phyloP scores from a whole-genome alignment of 371 early-diverging fungal genomes.

The Basidiobolus meristosporus region DNA sequence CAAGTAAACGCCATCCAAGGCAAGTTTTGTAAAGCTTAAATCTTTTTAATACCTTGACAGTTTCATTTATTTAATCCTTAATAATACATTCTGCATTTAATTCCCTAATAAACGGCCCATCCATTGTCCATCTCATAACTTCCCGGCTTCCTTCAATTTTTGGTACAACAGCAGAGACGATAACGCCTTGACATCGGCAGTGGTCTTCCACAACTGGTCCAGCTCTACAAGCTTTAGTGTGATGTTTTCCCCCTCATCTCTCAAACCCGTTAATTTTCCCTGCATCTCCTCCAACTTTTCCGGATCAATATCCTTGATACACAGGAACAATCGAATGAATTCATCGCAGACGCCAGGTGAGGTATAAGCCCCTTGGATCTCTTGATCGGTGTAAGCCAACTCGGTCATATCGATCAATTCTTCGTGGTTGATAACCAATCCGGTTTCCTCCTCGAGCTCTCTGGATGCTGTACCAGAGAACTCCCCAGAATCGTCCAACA shows the following conservation, averaged over 20 bases:
- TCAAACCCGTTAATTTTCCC: conserved; percentile 45
- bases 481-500: conserved; percentile 60
- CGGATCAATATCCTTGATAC: conserved; percentile 28
- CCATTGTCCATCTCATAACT: conserved; percentile 5
- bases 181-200: conserved; percentile 46
- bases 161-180: conserved; percentile 49
- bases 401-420: conserved; percentile 47
- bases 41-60: too few relatives aligned
- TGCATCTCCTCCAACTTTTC: conserved; percentile 28
- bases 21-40: too few relatives aligned
- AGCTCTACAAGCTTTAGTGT: conserved; percentile 20
- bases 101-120: background rate
- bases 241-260: conserved; percentile 63
- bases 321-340: conserved; percentile 43
- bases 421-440: conserved; percentile 29
- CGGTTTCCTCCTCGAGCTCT: conserved; percentile 24
- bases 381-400: conserved; percentile 19
- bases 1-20: too few relatives aligned
- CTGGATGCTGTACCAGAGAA: conserved; percentile 23
- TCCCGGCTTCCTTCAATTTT: conserved; percentile 16
- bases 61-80: too few relatives aligned
- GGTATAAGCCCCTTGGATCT: conserved; percentile 33
- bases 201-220: conserved; percentile 26
- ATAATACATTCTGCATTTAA: background rate
- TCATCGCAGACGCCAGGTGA: conserved; percentile 75